These are phyloP conservation scores for Ormosia semicastrata DNA, from an alignment of 306 rosid genomes.

Conservation along the genomic window DNA sequence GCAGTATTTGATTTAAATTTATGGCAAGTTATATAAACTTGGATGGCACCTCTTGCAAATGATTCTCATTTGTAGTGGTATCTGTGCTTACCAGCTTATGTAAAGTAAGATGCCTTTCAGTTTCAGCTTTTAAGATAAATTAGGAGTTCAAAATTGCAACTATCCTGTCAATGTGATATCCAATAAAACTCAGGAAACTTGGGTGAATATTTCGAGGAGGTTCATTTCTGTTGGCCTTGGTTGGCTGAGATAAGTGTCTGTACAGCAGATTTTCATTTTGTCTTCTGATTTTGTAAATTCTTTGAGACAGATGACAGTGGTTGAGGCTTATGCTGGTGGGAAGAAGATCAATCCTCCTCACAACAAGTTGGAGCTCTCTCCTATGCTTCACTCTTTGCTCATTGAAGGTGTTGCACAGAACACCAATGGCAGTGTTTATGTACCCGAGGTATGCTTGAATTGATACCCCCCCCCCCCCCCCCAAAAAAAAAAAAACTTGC, in stretches of 20 bases:
- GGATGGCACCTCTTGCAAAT: background rate
- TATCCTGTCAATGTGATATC: constrained; percentile 2
- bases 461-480: background rate
- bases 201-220: background rate
- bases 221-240: background rate
- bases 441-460: constrained; percentile 63
- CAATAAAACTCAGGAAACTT: background rate
- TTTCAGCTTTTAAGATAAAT: background rate
- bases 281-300: background rate
- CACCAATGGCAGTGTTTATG: constrained; percentile 72
- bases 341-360: constrained; percentile 59
- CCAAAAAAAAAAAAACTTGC: background rate
- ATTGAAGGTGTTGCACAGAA: constrained; percentile 85
- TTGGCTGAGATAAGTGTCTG: background rate
- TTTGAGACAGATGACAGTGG: constrained; percentile 78
- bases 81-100: background rate
- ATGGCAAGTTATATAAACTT: background rate
- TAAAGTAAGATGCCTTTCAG: background rate
- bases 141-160: background rate
- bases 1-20: constrained; percentile 3
- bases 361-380: constrained; percentile 51
- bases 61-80: background rate
- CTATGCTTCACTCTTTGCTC: constrained; percentile 52
- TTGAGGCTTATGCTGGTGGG: constrained; percentile 71
- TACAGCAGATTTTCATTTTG: background rate